Conservation (phyloP, 2,329 filamentous ascomycete species). For the Mollisia scopiformis region DNA sequence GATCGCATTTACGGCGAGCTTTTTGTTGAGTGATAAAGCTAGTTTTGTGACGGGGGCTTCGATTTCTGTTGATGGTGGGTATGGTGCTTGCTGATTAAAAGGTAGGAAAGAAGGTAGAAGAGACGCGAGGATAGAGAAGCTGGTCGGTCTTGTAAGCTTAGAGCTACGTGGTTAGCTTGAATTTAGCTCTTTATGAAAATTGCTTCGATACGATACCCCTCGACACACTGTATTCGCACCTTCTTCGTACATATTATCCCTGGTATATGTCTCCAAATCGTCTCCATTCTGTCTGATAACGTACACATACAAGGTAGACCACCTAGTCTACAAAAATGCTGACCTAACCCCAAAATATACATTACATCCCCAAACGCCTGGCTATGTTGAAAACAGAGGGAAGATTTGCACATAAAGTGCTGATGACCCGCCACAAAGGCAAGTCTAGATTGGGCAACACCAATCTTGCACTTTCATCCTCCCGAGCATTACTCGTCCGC, state of each 20-base stretch:
- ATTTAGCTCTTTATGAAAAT: no score
- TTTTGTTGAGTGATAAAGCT: conserved; percentile 29
- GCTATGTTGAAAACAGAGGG: conserved; percentile 39
- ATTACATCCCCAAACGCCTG: conserved; percentile 36
- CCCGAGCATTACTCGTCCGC: not conserved
- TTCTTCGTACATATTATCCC: not conserved
- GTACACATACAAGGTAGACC: conserved; percentile 28
- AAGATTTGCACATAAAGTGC: conserved; percentile 31
- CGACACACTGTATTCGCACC: not conserved
- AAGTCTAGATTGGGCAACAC: not conserved
- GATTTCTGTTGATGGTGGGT: conserved; percentile 28
- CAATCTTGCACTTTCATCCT: conserved; percentile 1
- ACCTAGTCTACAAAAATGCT: conserved; percentile 28
- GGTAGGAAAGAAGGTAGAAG: not conserved
- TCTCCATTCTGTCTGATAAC: conserved; percentile 27
- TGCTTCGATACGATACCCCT: no score
- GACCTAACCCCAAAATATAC: conserved; percentile 25
- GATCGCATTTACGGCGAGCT: conserved; percentile 25
- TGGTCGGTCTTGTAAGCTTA: no score
- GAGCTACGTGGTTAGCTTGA: no score
- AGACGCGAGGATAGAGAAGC: no score
- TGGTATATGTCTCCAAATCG: not conserved
- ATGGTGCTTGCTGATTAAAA: conserved; percentile 2
- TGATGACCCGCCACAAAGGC: not conserved
- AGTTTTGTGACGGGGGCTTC: conserved; percentile 26